Conservation (phyloP, 2,329 filamentous ascomycete species). For the Nigrograna mackinnonii region DNA sequence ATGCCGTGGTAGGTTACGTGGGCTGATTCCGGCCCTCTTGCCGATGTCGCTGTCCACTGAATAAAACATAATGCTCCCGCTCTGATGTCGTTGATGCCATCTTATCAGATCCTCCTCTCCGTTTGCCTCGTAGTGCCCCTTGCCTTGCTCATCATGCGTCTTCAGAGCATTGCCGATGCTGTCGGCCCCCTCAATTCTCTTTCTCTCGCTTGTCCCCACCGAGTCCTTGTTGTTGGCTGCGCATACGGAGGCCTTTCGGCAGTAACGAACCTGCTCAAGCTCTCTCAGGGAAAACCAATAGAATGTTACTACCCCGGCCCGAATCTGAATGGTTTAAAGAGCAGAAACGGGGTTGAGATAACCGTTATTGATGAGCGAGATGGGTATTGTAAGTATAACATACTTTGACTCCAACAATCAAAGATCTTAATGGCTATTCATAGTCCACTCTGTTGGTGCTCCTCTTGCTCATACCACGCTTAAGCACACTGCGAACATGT, state of each 20-base stretch:
- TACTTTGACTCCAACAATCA: conserved; percentile 12
- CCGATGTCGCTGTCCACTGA: conserved; percentile 19
- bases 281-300: conserved; percentile 61
- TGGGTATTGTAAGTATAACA: conserved; percentile 70
- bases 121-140: too few species aligned
- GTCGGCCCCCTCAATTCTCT: conserved; percentile 18
- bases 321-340: conserved; percentile 36
- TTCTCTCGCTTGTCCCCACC: conserved; percentile 34
- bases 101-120: conserved; percentile 41
- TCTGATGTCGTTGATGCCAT: conserved; percentile 14
- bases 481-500: conserved; percentile 67
- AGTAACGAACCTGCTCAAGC: conserved; percentile 68
- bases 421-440: not conserved
- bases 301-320: conserved; percentile 45
- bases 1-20: not conserved
- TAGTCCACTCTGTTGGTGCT: conserved; percentile 76
- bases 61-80: conserved; percentile 18
- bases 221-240: conserved; percentile 68
- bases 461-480: conserved; percentile 71
- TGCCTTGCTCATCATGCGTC: conserved; percentile 25
- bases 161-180: conserved; percentile 25
- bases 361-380: conserved; percentile 80
- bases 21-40: too few species aligned
- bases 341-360: conserved; percentile 64
- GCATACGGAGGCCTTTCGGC: conserved; percentile 73